Percentiles rank a stretch among this genome's conserved stretches.
Conservation (phyloP, 352 stramenopile species). For the Lagenidium giganteum region DNA sequence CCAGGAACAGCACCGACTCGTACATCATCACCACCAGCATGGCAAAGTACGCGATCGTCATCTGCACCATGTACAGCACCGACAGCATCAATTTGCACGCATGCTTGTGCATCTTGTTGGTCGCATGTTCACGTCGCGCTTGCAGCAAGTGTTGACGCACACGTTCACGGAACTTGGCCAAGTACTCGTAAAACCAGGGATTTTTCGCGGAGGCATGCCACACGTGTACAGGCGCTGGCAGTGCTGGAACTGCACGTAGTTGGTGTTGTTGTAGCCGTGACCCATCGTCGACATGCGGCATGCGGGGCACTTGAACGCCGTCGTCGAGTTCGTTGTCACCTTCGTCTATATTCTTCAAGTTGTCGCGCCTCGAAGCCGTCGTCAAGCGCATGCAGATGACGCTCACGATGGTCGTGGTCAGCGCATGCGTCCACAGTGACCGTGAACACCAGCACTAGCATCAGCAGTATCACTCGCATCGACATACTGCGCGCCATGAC, state of each 20-base stretch:
- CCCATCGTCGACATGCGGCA: slow-evolving; percentile 22
- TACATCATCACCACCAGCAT: slow-evolving; percentile 86
- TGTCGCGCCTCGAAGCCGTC: too few relatives aligned
- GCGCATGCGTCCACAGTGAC: too few relatives aligned
- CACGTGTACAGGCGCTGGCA: slow-evolving; percentile 77
- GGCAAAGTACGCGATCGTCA: slow-evolving; percentile 77
- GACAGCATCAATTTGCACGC: slow-evolving; percentile 56
- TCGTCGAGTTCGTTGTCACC: too few relatives aligned
- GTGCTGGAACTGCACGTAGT: slow-evolving; percentile 30
- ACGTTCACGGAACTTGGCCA: slow-evolving; percentile 48
- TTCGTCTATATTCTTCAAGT: too few relatives aligned
- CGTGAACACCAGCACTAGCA: too few relatives aligned
- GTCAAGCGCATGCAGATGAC: too few relatives aligned
- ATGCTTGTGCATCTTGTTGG: slow-evolving; percentile 54
- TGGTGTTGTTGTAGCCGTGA: slow-evolving; percentile 23
- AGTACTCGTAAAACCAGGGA: too few relatives aligned
- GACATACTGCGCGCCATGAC: too few relatives aligned
- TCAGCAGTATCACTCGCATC: too few relatives aligned
- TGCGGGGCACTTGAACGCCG: slow-evolving; percentile 20
- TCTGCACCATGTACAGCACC: slow-evolving; percentile 73
- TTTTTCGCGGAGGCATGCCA: slow-evolving; percentile 82
- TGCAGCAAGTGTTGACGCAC: slow-evolving; percentile 40
- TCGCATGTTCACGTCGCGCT: slow-evolving; percentile 23
- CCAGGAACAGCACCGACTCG: slow-evolving; percentile 70
- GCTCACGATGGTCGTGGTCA: too few relatives aligned